Evolutionary conservation across 2,329 filamentous ascomycete genomes (phyloP).

Genomic region (Diplodia sapinea): DNA sequence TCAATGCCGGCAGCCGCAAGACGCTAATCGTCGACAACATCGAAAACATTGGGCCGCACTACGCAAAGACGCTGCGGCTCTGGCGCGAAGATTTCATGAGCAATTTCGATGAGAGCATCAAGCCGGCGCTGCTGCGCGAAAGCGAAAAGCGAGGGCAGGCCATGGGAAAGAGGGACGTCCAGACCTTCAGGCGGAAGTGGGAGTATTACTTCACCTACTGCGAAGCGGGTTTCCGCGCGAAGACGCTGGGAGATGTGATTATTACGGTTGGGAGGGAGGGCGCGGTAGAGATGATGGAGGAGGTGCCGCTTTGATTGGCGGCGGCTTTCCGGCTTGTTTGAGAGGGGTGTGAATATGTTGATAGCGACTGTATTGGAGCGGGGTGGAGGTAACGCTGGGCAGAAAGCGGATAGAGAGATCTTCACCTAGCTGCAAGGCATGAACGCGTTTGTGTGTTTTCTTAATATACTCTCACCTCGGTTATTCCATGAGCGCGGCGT

Average conservation of each 20-base stretch:
- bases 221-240: slow-evolving; percentile 74
- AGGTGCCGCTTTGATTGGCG: slow-evolving; percentile 63
- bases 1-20: slow-evolving; percentile 65
- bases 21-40: slow-evolving; percentile 70
- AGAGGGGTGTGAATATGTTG: background rate
- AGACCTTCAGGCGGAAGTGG: slow-evolving; percentile 75
- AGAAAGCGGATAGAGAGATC: background rate
- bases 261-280: slow-evolving; percentile 72
- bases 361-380: background rate
- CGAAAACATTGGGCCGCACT: slow-evolving; percentile 77
- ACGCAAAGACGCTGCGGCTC: slow-evolving; percentile 69
- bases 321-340: background rate
- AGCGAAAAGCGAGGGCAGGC: slow-evolving; percentile 51
- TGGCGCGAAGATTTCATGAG: slow-evolving; percentile 71
- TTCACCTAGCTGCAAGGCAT: background rate
- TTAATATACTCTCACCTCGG: background rate
- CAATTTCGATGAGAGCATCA: slow-evolving; percentile 67
- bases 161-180: slow-evolving; percentile 67
- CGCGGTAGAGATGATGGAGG: slow-evolving; percentile 71
- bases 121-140: slow-evolving; percentile 63
- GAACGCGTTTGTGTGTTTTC: background rate
- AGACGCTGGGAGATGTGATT: slow-evolving; percentile 74
- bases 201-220: slow-evolving; percentile 80
- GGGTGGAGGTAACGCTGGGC: background rate
- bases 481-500: slow-evolving; percentile 1